These are phyloP conservation scores for Cordyceps javanica DNA, from an alignment of 2,329 filamentous ascomycete genomes.

Conservation along the genomic window DNA sequence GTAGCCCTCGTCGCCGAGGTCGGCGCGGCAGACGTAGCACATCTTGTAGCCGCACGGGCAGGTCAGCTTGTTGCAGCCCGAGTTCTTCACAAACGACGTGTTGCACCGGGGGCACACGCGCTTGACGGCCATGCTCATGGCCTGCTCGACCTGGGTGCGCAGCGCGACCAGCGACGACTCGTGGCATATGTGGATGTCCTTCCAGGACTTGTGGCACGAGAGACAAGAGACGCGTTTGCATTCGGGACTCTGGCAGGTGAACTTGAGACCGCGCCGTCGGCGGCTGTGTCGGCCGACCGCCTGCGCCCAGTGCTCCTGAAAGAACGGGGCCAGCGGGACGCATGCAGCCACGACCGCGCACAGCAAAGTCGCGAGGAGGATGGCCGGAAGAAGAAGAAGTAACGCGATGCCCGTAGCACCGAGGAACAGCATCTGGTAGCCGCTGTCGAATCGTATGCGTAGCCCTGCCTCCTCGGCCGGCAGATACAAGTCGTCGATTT, in stretches of 20 bases:
- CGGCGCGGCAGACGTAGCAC: slow-evolving; percentile 92
- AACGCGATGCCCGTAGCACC: slow-evolving; percentile 47
- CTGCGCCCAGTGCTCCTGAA: slow-evolving; percentile 44
- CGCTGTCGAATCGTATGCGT: slow-evolving; percentile 47
- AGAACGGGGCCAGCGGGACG: slow-evolving; percentile 34
- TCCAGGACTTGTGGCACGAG: slow-evolving; percentile 75
- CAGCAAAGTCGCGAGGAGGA: slow-evolving; percentile 41
- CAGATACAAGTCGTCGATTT: slow-evolving; percentile 72
- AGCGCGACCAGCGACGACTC: slow-evolving; percentile 76
- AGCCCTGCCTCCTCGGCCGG: slow-evolving; percentile 49
- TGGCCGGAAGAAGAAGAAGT: slow-evolving; percentile 48
- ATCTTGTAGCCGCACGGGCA: slow-evolving; percentile 95
- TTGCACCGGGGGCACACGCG: slow-evolving; percentile 89
- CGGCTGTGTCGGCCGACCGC: slow-evolving; percentile 64
- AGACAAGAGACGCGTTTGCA: slow-evolving; percentile 74
- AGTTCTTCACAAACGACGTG: slow-evolving; percentile 85
- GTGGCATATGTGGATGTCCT: slow-evolving; percentile 84
- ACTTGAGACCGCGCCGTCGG: slow-evolving; percentile 66
- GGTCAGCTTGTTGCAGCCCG: slow-evolving; percentile 94
- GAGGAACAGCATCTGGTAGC: slow-evolving; percentile 45
- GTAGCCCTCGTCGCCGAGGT: slow-evolving; percentile 71
- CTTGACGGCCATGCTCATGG: slow-evolving; percentile 90
- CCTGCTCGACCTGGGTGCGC: slow-evolving; percentile 83
- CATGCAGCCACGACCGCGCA: slow-evolving; percentile 39
- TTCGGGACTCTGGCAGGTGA: slow-evolving; percentile 63